These are phyloP conservation scores for Botrytis squamosa DNA, from an alignment of 2,329 filamentous ascomycete species.

Conservation along the genomic window DNA sequence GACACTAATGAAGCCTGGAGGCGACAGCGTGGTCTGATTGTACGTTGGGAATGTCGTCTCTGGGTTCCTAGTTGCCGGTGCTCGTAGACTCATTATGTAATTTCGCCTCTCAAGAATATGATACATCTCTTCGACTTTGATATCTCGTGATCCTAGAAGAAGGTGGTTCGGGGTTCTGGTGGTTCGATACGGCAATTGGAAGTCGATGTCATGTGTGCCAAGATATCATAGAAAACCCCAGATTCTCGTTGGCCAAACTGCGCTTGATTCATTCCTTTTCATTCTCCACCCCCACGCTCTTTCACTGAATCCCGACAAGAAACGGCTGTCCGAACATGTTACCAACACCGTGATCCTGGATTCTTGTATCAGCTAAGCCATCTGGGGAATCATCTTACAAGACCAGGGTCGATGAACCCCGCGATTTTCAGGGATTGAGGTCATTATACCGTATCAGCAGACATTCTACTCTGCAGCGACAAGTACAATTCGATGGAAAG, in stretches of 20 bases:
- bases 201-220: slow-evolving; percentile 17
- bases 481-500: background rate
- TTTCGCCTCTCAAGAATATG: background rate
- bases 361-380: slow-evolving; percentile 9
- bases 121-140: background rate
- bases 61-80: background rate
- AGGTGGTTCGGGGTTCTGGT: background rate
- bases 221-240: background rate
- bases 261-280: background rate
- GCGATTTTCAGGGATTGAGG: slow-evolving; percentile 14
- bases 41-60: slow-evolving; percentile 13
- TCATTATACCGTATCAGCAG: slow-evolving; percentile 22
- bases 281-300: slow-evolving; percentile 8
- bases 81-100: slow-evolving; percentile 16
- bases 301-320: background rate
- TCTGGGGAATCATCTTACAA: slow-evolving; percentile 7
- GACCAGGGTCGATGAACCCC: slow-evolving; percentile 13
- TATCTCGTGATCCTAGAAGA: background rate
- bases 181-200: background rate
- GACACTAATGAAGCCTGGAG: slow-evolving; percentile 3
- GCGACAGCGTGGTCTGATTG: slow-evolving; percentile 4
- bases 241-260: slow-evolving; percentile 16
- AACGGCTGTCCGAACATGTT: slow-evolving; percentile 1
- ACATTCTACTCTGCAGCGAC: slow-evolving; percentile 18
- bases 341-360: slow-evolving; percentile 18